Evolutionary conservation across 495 filamentous ascomycete species (phyloP).

Genomic region (Lophiostoma macrostomum): DNA sequence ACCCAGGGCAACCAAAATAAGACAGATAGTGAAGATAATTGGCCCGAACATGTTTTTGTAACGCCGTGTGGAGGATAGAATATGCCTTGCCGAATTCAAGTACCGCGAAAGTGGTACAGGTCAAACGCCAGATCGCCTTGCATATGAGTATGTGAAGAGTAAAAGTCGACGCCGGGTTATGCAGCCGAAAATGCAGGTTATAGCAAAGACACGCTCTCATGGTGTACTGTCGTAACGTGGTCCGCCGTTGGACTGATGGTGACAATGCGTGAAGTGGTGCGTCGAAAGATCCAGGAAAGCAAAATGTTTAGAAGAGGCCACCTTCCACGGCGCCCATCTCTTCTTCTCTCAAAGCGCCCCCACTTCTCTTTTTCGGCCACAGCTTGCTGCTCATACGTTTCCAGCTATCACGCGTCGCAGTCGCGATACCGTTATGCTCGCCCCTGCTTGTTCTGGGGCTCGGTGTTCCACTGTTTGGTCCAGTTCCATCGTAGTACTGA

Average conservation of each 20-base stretch:
- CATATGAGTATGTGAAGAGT: slow-evolving; percentile 3
- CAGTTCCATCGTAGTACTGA: slow-evolving; percentile 28
- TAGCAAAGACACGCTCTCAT: slow-evolving; percentile 1
- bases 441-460: slow-evolving; percentile 29
- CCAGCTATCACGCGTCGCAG: slow-evolving; percentile 31
- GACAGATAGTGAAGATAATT: too few relatives aligned
- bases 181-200: slow-evolving; percentile 26
- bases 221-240: slow-evolving; percentile 20
- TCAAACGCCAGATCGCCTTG: slow-evolving; percentile 18
- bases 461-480: slow-evolving; percentile 28
- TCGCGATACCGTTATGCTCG: slow-evolving; percentile 27
- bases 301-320: slow-evolving; percentile 24
- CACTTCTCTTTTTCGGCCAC: slow-evolving; percentile 31
- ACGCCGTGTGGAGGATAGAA: slow-evolving; percentile 4
- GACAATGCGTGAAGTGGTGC: background rate
- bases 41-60: too few relatives aligned
- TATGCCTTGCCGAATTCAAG: background rate
- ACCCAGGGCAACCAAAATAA: background rate
- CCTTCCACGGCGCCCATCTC: slow-evolving; percentile 32
- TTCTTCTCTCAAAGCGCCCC: slow-evolving; percentile 28
- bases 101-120: background rate
- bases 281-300: background rate
- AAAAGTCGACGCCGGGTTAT: slow-evolving; percentile 14
- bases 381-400: slow-evolving; percentile 34
- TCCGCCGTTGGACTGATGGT: slow-evolving; percentile 1